These are phyloP conservation scores for Lipomyces mesembrius DNA, from an alignment of 805 yeast genomes.

Conservation along the genomic window DNA sequence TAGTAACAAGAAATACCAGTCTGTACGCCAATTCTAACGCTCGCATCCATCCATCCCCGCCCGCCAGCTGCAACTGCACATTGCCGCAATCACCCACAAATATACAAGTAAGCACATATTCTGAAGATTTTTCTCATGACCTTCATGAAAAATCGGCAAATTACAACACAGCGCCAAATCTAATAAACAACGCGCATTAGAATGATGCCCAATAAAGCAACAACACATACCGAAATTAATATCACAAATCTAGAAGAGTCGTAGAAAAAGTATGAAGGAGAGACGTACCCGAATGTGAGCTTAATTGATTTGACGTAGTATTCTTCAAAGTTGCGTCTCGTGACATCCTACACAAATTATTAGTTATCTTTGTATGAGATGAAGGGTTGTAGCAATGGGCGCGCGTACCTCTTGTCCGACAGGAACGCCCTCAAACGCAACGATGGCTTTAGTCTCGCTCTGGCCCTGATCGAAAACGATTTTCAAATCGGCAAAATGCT, in stretches of 20 bases:
- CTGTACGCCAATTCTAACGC: background rate
- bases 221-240: conserved; percentile 4
- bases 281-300: conserved; percentile 72
- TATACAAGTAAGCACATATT: background rate
- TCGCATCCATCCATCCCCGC: background rate
- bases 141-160: background rate
- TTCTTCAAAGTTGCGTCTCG: conserved; percentile 80
- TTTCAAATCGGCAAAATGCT: conserved; percentile 71
- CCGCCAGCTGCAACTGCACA: background rate
- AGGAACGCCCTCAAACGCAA: conserved; percentile 87
- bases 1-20: too few relatives aligned
- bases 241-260: conserved; percentile 1
- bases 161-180: conserved; percentile 82
- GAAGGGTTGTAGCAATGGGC: background rate
- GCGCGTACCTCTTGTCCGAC: conserved; percentile 74
- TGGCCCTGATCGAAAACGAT: conserved; percentile 74
- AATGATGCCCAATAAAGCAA: conserved; percentile 16
- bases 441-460: conserved; percentile 81
- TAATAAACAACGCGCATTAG: conserved; percentile 29
- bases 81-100: background rate
- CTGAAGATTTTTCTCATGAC: background rate
- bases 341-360: conserved; percentile 58
- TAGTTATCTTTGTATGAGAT: background rate
- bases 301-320: conserved; percentile 89
- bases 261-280: background rate